Percentiles rank a stretch among this genome's conserved stretches.
phyloP scores from a whole-genome alignment of 768 basidiomycete genomes.

The Hemileccinum rubropunctum region DNA sequence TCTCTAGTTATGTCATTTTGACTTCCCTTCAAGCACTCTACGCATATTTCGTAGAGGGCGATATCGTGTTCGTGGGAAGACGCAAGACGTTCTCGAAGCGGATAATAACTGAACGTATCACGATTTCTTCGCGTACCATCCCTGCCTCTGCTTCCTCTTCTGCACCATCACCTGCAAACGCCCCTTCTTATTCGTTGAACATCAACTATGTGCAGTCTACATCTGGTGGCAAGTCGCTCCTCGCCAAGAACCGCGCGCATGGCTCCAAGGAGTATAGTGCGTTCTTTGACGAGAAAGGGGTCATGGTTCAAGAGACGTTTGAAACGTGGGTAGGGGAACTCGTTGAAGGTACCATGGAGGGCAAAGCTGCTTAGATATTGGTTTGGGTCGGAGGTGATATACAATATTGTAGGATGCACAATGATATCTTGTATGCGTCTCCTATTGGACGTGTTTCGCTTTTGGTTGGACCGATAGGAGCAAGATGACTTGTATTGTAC shows the following conservation, averaged over 20 bases:
- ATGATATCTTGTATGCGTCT: slow-evolving; percentile 18
- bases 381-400: slow-evolving; percentile 9
- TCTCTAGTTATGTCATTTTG: slow-evolving; percentile 67
- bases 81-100: slow-evolving; percentile 88
- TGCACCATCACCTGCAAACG: slow-evolving; percentile 34
- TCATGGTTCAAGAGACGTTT: slow-evolving; percentile 71
- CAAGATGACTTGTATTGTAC: too few relatives aligned
- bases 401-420: slow-evolving; percentile 30
- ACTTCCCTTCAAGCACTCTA: slow-evolving; percentile 75
- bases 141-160: slow-evolving; percentile 36
- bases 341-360: slow-evolving; percentile 72
- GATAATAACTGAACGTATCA: slow-evolving; percentile 91
- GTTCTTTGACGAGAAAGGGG: slow-evolving; percentile 82
- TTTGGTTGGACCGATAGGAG: too few relatives aligned
- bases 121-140: slow-evolving; percentile 64
- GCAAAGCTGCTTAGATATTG: slow-evolving; percentile 44
- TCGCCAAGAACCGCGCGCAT: slow-evolving; percentile 64
- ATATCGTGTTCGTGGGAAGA: slow-evolving; percentile 84
- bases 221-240: slow-evolving; percentile 81
- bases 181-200: slow-evolving; percentile 67
- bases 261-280: slow-evolving; percentile 58
- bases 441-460: not conserved
- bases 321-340: slow-evolving; percentile 76
- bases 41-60: slow-evolving; percentile 81
- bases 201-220: slow-evolving; percentile 76